Conservation (phyloP, 805 yeast species). For the Candida quercuum region DNA sequence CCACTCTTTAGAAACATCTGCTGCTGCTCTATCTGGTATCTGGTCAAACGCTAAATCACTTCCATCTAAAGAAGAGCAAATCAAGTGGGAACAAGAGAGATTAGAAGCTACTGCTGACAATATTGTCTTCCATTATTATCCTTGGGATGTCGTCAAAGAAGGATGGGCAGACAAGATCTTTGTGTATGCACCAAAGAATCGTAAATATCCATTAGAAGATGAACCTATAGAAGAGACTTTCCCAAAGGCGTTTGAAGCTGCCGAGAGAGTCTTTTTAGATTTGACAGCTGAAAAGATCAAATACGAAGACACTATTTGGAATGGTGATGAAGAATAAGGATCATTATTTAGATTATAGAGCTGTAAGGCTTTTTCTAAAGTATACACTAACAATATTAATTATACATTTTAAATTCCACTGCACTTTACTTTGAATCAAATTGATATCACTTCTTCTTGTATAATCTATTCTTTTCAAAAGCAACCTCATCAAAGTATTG, state of each 20-base stretch:
- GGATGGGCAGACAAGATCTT: constrained; percentile 24
- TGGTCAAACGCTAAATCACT: constrained; percentile 40
- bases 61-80: constrained; percentile 36
- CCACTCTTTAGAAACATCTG: constrained; percentile 43
- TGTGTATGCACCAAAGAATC: constrained; percentile 21
- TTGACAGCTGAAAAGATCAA: constrained; percentile 6
- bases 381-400: no score
- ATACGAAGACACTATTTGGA: constrained; percentile 1
- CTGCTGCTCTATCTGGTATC: constrained; percentile 49
- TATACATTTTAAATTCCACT: no score
- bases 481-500: no score
- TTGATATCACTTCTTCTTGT: no score
- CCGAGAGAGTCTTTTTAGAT: constrained; percentile 10
- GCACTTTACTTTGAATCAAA: no score
- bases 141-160: constrained; percentile 20
- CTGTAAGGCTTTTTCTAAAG: no score
- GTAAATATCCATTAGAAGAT: constrained; percentile 26
- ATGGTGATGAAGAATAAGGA: not conserved
- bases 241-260: constrained; percentile 3
- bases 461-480: no score
- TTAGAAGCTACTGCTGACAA: constrained; percentile 19
- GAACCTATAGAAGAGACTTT: constrained; percentile 7
- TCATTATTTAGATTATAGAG: not conserved
- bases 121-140: constrained; percentile 29
- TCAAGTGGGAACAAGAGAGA: constrained; percentile 26